Base-by-base conservation (phyloP, 345 rosid species). In the Populus tremula region DNA sequence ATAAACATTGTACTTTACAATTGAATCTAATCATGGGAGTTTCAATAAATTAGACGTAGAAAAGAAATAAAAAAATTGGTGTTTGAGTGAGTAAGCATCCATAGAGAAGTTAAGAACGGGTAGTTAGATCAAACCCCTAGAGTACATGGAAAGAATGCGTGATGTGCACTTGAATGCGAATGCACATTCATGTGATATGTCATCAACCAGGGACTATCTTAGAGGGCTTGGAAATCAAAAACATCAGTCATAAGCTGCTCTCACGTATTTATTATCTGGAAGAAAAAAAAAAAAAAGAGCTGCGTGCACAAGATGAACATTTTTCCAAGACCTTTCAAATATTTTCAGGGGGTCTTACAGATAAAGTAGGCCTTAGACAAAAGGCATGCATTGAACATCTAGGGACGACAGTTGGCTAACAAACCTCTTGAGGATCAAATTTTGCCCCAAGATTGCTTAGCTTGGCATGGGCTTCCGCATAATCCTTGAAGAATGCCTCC, bases 391-490 rank as follows among this genome's bases (percentile, higher is more conserved):
- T n/a, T 56, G 25, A 56, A 11, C 64, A 59, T 59, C 27, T 1
- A 23, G 64, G 64, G 64, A 59, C 16, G n/a, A 47, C 29, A 70
- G 12, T 50, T 38, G 4, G 20, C 45, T 73, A 35, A 77, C 93
- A 73, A 80, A 95, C 99, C 99, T 93, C 97, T 3, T 94, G 90
- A 85, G 98, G 97, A 79, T 93, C 94, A 85, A 95, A 95, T 81
- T 95, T 95, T 21, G 98, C 91, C 11, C 99, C 98, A 49, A 89
- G 90, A 85, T 88, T 90, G 89, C 99, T 95, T 80, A 95, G 99
- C 80, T 91, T 90, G 72, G 93, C 96, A 85, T 95, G 98, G 74
- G 99, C 98, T 89, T 93, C 96, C 68, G 99, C 98, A 82, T 93
- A 95, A 78, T 95, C 98, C 88, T 86, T 88, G 83, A 91, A 93